phyloP scores from a whole-genome alignment of 78 protist genomes.

The slime mould (Dictyostelium discoideum) region DNA sequence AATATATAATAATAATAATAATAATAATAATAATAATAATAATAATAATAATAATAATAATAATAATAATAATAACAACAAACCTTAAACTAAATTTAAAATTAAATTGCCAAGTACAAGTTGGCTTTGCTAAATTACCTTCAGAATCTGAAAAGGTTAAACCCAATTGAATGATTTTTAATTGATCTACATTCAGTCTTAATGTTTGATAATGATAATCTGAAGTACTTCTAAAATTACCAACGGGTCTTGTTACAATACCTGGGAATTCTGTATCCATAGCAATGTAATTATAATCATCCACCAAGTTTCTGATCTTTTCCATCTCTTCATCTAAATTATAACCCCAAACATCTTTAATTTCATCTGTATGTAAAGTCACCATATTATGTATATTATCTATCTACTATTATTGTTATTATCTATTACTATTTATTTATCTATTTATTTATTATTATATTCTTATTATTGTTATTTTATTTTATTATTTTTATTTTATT shows the following conservation, averaged over 20 bases:
- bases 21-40: too few species aligned
- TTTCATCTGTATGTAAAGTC: conserved; percentile 58
- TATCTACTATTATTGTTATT: background rate
- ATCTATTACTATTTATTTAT: too few species aligned
- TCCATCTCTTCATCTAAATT: conserved; percentile 92
- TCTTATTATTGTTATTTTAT: too few species aligned
- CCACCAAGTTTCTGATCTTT: conserved; percentile 86
- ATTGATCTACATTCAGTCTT: conserved; percentile 95
- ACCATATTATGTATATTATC: background rate
- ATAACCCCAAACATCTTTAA: conserved; percentile 93
- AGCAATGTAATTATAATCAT: conserved; percentile 93
- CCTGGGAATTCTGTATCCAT: conserved; percentile 99
- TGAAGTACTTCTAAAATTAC: conserved; percentile 78
- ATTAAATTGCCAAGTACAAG: conserved; percentile 99
- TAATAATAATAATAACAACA: background rate
- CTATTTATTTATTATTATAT: too few species aligned
- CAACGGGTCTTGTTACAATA: conserved; percentile 95
- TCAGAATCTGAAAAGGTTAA: conserved; percentile 93
- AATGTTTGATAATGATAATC: conserved; percentile 94
- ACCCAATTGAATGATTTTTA: conserved; percentile 98
- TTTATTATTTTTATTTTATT: background rate
- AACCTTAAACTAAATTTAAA: conserved; percentile 93
- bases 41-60: too few species aligned
- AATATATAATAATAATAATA: too few species aligned
- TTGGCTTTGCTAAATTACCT: conserved; percentile 91